These are phyloP conservation scores for Phylloporus sp. DNA, from an alignment of 768 basidiomycete genomes.

Conservation along the genomic window DNA sequence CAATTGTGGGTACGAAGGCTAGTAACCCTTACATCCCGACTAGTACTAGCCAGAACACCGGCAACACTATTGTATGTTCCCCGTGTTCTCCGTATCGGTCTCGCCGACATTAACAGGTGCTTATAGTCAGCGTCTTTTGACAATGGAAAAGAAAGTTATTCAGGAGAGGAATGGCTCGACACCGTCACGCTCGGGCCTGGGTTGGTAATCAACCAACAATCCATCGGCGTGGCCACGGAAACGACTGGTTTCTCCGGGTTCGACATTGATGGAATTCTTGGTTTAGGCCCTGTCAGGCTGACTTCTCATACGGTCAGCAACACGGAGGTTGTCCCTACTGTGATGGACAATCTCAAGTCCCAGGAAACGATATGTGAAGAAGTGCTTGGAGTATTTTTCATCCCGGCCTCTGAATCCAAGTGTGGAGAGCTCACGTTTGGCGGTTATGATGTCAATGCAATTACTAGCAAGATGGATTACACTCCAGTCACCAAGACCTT, in stretches of 20 bases:
- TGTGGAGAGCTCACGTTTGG: conserved; percentile 28
- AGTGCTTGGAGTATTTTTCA: conserved; percentile 33
- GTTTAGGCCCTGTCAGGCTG: conserved; percentile 32
- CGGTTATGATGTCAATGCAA: conserved; percentile 20
- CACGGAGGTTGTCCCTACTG: conserved; percentile 25
- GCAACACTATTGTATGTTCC: conserved; percentile 17
- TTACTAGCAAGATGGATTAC: conserved; percentile 15
- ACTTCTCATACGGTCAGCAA: conserved; percentile 23
- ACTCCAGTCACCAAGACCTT: conserved; percentile 19
- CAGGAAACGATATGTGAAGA: conserved; percentile 27
- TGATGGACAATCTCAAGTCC: conserved; percentile 31
- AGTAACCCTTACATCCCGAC: conserved; percentile 9
- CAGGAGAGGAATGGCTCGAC: conserved; percentile 17
- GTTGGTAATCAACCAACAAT: conserved; percentile 23
- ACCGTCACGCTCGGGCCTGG: conserved; percentile 8
- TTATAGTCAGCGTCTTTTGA: not conserved
- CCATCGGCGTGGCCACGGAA: conserved; percentile 31
- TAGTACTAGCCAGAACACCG: conserved; percentile 13
- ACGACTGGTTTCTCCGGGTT: conserved; percentile 14
- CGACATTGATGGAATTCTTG: conserved; percentile 34
- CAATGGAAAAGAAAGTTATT: not conserved
- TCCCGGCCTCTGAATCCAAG: conserved; percentile 18
- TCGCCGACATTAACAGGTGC: not conserved
- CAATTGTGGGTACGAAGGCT: not conserved
- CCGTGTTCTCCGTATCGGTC: too few relatives aligned